phyloP scores from a whole-genome alignment of 768 basidiomycete genomes.

The Tremella mesenterica region DNA sequence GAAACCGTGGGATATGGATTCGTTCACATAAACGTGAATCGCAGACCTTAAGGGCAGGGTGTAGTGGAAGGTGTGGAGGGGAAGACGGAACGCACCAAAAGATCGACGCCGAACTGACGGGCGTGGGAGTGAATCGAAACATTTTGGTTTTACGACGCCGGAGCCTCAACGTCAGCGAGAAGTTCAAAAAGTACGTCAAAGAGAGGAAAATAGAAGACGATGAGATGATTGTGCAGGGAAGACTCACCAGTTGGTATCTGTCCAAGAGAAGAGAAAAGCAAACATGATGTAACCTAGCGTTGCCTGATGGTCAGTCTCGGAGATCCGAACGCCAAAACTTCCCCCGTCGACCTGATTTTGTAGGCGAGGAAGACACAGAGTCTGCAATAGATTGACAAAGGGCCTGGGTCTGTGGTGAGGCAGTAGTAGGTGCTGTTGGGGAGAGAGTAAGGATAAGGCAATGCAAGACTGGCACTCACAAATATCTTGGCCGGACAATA shows the following conservation, averaged over 20 bases:
- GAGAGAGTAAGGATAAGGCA: not conserved
- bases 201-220: too few species aligned
- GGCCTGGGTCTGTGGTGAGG: too few species aligned
- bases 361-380: too few species aligned
- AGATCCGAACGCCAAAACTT: too few species aligned
- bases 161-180: slow-evolving; percentile 33
- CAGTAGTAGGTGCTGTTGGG: not conserved
- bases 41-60: too few species aligned
- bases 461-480: slow-evolving; percentile 32
- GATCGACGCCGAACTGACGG: slow-evolving; percentile 47
- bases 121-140: slow-evolving; percentile 52
- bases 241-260: slow-evolving; percentile 49
- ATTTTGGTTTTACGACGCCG: slow-evolving; percentile 49
- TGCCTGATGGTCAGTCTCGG: slow-evolving; percentile 16
- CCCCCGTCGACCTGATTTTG: too few species aligned
- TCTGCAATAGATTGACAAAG: too few species aligned
- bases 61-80: not conserved
- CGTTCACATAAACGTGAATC: too few species aligned
- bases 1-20: too few species aligned
- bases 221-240: not conserved
- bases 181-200: not conserved
- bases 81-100: slow-evolving; percentile 35
- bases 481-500: slow-evolving; percentile 48
- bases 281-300: slow-evolving; percentile 50
- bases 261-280: slow-evolving; percentile 50